Base-by-base conservation (phyloP, 352 stramenopile species). In the Blastocystis sp. region DNA sequence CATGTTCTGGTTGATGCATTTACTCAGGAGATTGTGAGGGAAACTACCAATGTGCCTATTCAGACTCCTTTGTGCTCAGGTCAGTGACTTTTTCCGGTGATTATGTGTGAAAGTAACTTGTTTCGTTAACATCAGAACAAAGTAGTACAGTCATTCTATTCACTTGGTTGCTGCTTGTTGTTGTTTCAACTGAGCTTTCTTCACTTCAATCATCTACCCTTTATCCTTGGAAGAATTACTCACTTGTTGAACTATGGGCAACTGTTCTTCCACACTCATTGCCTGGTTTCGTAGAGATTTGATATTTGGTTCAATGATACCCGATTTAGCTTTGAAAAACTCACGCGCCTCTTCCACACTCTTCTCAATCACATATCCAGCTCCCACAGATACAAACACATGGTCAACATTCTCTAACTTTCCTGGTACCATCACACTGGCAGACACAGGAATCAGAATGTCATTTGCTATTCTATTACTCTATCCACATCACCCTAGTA, bases 361-460 rank as follows among this genome's bases (percentile, higher is more conserved):
- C 69, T 80, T 80, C 37, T 80, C 69, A 24, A 80, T 52, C 29
- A 80, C 69, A 43, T 80, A 80, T 6, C 49, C 49, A 21, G 69
- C 46, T 59, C 69, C 69, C 7, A 80, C 49, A 11, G 69, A 80
- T 11, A 80, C 69, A 32, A 59, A 80, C 9, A 80, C 69, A 37
- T 80, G 69, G 12, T 80, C 69, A 24, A 80, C 69, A 21, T 59
- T 80, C 5, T 80, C 69, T 14, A 80, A 16, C 42, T 80, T 80
- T 24, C 69, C 69, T 12, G 69, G 69, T 65, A 80, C 46, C 46
- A 80, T 59, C 0, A 80, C 56, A n/a, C 56, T 80, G 19, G 69
- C 39, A 4, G 69, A 80, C 69, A 80, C 69, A 5, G 69, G 69
- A 19, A 80, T 80, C 27, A 80, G 35, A 57, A 80, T 58, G 32